These are phyloP conservation scores for Inosperma sp. DNA, from an alignment of 768 basidiomycete genomes.

Conservation along the genomic window DNA sequence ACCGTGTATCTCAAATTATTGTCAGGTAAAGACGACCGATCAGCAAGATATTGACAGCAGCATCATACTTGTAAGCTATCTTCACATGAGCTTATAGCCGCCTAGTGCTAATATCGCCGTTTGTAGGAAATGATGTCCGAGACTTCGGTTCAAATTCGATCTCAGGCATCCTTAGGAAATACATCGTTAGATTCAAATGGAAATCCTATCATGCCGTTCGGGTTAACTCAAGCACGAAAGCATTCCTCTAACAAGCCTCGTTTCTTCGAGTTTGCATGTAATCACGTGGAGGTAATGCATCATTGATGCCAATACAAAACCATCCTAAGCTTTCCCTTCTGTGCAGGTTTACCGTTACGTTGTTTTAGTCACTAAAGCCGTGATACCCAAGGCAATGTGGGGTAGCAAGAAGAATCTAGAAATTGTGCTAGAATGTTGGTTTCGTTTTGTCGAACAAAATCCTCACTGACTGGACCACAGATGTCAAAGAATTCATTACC, in stretches of 20 bases:
- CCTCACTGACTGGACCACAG: constrained; percentile 34
- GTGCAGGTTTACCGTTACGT: constrained; percentile 68
- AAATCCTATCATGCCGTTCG: constrained; percentile 41
- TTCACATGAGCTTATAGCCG: neutral
- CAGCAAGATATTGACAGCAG: constrained; percentile 51
- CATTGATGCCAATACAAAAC: neutral
- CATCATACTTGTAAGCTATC: constrained; percentile 52
- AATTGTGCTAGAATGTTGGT: constrained; percentile 52
- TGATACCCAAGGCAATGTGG: constrained; percentile 79
- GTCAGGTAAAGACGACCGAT: constrained; percentile 36
- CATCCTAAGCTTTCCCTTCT: neutral
- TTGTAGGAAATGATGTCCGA: constrained; percentile 70
- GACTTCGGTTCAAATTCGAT: constrained; percentile 47
- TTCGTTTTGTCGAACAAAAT: neutral
- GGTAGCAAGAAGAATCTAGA: constrained; percentile 65
- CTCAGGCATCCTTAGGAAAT: constrained; percentile 45
- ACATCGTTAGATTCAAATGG: constrained; percentile 52
- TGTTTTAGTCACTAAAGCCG: constrained; percentile 52
- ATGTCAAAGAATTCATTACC: constrained; percentile 67
- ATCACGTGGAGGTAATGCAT: constrained; percentile 49
- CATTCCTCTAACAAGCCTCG: constrained; percentile 56
- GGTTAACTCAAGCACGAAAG: constrained; percentile 44
- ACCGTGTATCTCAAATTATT: constrained; percentile 4
- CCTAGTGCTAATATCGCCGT: neutral
- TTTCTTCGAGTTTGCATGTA: constrained; percentile 76